These are phyloP conservation scores for Plasmopara halstedii DNA, from an alignment of 352 stramenopile species.

Conservation along the genomic window DNA sequence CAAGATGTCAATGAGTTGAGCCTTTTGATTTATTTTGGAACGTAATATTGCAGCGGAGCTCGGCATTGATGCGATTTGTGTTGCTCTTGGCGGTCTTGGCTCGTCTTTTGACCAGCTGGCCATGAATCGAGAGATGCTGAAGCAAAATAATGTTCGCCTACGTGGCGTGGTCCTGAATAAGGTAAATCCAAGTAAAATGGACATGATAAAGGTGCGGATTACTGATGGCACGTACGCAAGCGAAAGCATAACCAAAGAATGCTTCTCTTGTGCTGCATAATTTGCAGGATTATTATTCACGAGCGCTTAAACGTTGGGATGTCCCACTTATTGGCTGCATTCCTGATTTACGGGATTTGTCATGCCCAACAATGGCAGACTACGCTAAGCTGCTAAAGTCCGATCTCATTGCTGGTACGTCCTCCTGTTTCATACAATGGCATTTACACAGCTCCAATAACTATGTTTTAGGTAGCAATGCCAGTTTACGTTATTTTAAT, in stretches of 20 bases:
- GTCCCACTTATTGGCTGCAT: slow-evolving; percentile 85
- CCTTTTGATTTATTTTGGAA: slow-evolving; percentile 1
- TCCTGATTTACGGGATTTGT: slow-evolving; percentile 75
- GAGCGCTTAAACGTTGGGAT: slow-evolving; percentile 86
- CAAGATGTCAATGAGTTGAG: neutral
- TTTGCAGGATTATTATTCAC: slow-evolving; percentile 78
- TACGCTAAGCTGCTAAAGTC: slow-evolving; percentile 83
- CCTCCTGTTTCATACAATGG: neutral
- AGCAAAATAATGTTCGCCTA: slow-evolving; percentile 68
- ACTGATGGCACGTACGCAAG: neutral
- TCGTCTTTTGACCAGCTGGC: slow-evolving; percentile 82
- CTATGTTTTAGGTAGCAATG: slow-evolving; percentile 37
- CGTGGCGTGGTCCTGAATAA: slow-evolving; percentile 85
- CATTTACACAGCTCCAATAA: neutral
- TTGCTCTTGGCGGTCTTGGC: slow-evolving; percentile 69
- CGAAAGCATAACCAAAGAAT: neutral
- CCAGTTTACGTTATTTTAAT: slow-evolving; percentile 76
- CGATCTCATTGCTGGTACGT: slow-evolving; percentile 61
- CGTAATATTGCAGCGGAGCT: slow-evolving; percentile 47
- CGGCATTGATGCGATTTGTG: slow-evolving; percentile 72
- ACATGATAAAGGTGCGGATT: slow-evolving; percentile 78
- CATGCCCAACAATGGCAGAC: slow-evolving; percentile 79
- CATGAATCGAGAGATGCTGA: slow-evolving; percentile 78
- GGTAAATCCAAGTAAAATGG: slow-evolving; percentile 82
- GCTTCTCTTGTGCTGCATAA: neutral